Percentiles rank a stretch among this genome's conserved stretches.
phyloP scores from a whole-genome alignment of 2,329 filamentous ascomycete species.

The Fusarium verrucosum region DNA sequence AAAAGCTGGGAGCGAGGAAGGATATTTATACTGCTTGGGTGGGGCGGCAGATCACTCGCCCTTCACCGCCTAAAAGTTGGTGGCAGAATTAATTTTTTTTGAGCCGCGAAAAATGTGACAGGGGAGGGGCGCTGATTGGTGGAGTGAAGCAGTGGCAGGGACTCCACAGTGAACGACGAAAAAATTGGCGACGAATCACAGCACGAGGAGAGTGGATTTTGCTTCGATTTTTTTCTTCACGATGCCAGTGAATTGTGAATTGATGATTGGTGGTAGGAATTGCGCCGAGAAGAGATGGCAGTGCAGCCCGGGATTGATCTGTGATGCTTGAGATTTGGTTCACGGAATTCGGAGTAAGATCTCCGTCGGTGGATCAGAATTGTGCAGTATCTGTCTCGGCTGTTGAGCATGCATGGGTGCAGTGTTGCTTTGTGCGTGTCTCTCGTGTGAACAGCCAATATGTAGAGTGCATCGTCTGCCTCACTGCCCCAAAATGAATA shows the following conservation, averaged over 20 bases:
- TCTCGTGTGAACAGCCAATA: neutral
- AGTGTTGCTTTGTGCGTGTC: neutral
- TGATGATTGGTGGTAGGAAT: neutral
- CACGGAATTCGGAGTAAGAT: neutral
- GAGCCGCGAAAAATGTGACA: neutral
- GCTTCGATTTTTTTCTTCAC: slow-evolving; percentile 1
- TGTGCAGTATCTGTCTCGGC: too few species aligned
- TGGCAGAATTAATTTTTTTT: slow-evolving; percentile 40
- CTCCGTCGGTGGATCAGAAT: neutral
- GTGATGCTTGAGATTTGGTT: neutral
- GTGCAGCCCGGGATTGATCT: neutral
- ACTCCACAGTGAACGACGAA: slow-evolving; percentile 7
- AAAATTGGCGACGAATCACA: neutral
- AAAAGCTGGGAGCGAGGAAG: slow-evolving; percentile 23
- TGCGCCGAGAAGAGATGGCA: neutral
- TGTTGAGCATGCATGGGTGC: neutral
- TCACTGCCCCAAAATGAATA: neutral
- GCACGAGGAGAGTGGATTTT: slow-evolving; percentile 4
- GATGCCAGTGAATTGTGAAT: neutral
- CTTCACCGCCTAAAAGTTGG: slow-evolving; percentile 51
- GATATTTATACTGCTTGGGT: slow-evolving; percentile 32
- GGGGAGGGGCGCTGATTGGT: neutral
- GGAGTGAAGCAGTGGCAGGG: neutral
- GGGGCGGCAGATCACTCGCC: slow-evolving; percentile 25
- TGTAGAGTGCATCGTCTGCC: rapidly evolving